Conservation (phyloP, 73 alveolate genomes). For the Paramecium octaurelia region DNA sequence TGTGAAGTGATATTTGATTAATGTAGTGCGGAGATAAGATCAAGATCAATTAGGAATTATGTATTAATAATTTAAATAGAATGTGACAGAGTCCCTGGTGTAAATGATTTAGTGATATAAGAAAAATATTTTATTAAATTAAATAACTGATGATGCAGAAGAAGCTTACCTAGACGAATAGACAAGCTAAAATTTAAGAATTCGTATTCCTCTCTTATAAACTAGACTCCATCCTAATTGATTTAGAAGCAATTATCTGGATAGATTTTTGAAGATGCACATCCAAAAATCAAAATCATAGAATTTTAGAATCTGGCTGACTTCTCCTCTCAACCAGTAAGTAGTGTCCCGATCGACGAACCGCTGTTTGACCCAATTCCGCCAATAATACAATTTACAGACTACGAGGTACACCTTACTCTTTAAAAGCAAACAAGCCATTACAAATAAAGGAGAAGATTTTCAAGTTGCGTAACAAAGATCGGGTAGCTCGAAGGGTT, state of each 20-base stretch:
- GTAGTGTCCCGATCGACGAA: slow-evolving; percentile 97
- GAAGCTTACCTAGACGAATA: neutral
- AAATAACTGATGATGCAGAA: slow-evolving; percentile 44
- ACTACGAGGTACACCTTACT: slow-evolving; percentile 93
- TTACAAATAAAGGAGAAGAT: slow-evolving; percentile 58
- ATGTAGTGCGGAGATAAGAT: neutral
- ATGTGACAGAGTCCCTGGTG: neutral
- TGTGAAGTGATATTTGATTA: neutral
- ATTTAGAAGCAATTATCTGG: slow-evolving; percentile 86
- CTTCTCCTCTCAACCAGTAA: slow-evolving; percentile 91
- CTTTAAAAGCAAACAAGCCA: slow-evolving; percentile 65
- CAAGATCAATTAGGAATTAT: neutral
- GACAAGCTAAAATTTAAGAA: neutral
- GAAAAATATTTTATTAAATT: neutral
- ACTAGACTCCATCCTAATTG: slow-evolving; percentile 72
- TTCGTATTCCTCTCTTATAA: neutral
- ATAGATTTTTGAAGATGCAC: slow-evolving; percentile 77
- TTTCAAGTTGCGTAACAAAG: slow-evolving; percentile 87
- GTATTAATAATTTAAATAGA: neutral
- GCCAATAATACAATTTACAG: slow-evolving; percentile 94
- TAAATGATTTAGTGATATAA: neutral
- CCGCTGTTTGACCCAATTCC: slow-evolving; percentile 99
- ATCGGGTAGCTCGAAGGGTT: slow-evolving; percentile 96
- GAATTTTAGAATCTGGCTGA: slow-evolving; percentile 96
- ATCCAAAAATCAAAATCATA: slow-evolving; percentile 90